Percentiles rank a stretch among this genome's conserved stretches.
phyloP scores from a whole-genome alignment of 768 basidiomycete genomes.

The Dendrothele bispora region DNA sequence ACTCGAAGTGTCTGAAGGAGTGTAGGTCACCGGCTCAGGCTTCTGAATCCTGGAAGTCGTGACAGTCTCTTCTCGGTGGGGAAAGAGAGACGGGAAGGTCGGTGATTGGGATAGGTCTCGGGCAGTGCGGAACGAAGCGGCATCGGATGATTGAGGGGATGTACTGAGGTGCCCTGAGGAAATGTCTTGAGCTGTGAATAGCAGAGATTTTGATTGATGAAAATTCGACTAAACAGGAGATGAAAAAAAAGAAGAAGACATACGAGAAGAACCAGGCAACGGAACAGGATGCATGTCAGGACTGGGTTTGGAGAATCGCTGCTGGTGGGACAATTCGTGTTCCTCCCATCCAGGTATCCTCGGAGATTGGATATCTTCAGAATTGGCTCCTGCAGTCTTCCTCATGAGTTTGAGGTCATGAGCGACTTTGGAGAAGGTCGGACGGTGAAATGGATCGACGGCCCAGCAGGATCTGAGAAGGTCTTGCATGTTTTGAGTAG shows the following conservation, averaged over 20 bases:
- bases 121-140: slow-evolving; percentile 23
- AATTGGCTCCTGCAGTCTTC: slow-evolving; percentile 33
- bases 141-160: too few relatives aligned
- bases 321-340: slow-evolving; percentile 17
- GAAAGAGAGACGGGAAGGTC: slow-evolving; percentile 12
- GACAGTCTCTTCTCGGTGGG: slow-evolving; percentile 35
- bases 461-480: slow-evolving; percentile 61
- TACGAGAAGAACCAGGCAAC: too few relatives aligned
- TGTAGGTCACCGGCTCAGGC: slow-evolving; percentile 40
- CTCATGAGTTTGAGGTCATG: slow-evolving; percentile 45
- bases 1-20: slow-evolving; percentile 28
- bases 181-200: too few relatives aligned
- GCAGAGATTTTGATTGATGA: too few relatives aligned
- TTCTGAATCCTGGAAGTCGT: slow-evolving; percentile 28
- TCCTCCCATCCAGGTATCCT: slow-evolving; percentile 21
- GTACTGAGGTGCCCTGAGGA: too few relatives aligned
- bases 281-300: slow-evolving; percentile 41
- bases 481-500: slow-evolving; percentile 33
- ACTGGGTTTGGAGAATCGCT: slow-evolving; percentile 25
- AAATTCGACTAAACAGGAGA: too few relatives aligned
- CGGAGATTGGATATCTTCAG: slow-evolving; percentile 29
- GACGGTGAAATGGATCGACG: slow-evolving; percentile 48
- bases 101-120: slow-evolving; percentile 16
- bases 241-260: too few relatives aligned
- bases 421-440: slow-evolving; percentile 51